Evolutionary conservation across 805 yeast species (phyloP), one percentile per base, ranked within the genome.

Genomic region (Candida chilensis): DNA sequence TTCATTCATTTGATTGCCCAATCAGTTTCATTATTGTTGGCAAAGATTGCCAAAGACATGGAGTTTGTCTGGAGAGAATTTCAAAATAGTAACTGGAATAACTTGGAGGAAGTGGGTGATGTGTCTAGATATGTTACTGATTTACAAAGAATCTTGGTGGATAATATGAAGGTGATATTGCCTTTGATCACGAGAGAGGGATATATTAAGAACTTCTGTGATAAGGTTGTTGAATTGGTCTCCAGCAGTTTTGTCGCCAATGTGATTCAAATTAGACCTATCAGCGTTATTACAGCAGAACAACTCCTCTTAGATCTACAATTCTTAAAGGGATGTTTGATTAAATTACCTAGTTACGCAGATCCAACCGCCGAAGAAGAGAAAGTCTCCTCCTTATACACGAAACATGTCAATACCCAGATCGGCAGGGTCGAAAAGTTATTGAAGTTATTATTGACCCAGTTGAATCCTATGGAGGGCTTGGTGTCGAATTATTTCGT

Each of bases 11-110:
- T 79, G 12, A 71, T 85, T 30, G 74, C 74, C 35, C 60, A 61
- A 22, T 70, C 83, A 17, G 67, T 82, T 14, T 65, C 64, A 14
- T 48, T 67, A 9, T 51, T 87, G 14, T 60, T 82, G 16, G 53
- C 54, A 16, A 77, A 82, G 39, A 66, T 83, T 14, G 71, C 73
- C 13, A 45, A 55, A 16, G 87, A 83, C 38, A 52, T 79, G 29
- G 74, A 72, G 17, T 70, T 76, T 33, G 69, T 80, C 4, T 88
- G 95, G 94, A 66, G 92, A 39, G 95, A 86, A 44, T 77, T 92
- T 67, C 78, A 78, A 40, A 72, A 76, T 27, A 44, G 47, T 24
- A 80, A 84, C 48, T 87, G 96, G 95, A 61, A 64, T 17, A 59
- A 64, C 21, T 52, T 74, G 37, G 74, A 69, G 17, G 63, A 66